phyloP scores from a whole-genome alignment of 2,329 filamentous ascomycete species.

The Colletotrichum musae region DNA sequence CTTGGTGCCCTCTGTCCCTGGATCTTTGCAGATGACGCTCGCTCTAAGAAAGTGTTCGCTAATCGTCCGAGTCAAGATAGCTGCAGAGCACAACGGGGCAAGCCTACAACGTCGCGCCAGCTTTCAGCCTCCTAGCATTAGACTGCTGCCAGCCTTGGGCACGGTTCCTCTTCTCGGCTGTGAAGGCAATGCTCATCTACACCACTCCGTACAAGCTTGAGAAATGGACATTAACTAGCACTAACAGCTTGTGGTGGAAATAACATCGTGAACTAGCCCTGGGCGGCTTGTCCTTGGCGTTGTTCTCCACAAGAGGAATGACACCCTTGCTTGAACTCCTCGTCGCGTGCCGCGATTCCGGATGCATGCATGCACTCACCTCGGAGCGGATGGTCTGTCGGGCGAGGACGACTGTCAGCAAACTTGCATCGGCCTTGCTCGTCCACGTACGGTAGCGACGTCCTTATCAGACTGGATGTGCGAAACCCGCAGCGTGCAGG shows the following conservation, averaged over 20 bases:
- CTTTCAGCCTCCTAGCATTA: neutral
- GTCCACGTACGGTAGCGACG: no score
- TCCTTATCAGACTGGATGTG: no score
- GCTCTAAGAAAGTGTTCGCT: no score
- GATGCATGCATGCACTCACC: neutral
- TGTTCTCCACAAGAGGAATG: conserved; percentile 7
- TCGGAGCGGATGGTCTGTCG: neutral
- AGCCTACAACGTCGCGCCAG: neutral
- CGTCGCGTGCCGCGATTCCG: conserved; percentile 15
- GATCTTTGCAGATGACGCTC: no score
- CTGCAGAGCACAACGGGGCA: neutral
- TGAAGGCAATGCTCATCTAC: no score
- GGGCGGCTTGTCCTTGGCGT: conserved; percentile 23
- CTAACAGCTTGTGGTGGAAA: conserved; percentile 25
- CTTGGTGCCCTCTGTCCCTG: neutral
- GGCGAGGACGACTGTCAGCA: neutral
- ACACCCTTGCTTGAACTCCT: conserved; percentile 6
- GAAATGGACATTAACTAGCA: no score
- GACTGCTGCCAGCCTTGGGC: conserved; percentile 15
- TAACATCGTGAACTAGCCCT: conserved; percentile 16
- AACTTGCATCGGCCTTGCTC: no score
- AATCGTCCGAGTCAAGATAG: no score
- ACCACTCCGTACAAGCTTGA: no score
- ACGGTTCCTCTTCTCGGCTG: conserved; percentile 6
- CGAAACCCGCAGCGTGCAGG: no score